Evolutionary conservation across 805 yeast genomes (phyloP), one percentile per base, ranked within the genome.

Genomic region (Kazachstania bromeliacearum): DNA sequence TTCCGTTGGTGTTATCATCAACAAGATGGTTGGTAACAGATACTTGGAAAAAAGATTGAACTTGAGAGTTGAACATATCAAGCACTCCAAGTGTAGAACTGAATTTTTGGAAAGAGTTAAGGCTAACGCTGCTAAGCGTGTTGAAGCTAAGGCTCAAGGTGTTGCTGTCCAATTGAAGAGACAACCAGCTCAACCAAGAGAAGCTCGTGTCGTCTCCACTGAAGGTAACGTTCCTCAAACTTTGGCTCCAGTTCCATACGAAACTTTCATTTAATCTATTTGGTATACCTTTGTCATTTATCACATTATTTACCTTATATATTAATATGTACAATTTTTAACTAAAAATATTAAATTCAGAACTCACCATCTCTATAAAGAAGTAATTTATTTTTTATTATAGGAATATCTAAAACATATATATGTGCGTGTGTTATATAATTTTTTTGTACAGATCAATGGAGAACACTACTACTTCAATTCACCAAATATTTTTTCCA

Each of bases 71-170:
- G 98, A 92, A 79, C 98, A 92, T 76, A 75, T 92, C 66, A 88
- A 87, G 77, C 98, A 92, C 85, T 92, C 98, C 66, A 89, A 89
- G 76, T 92, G 97, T 80, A 89, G 98, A 77, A 84, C 84, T 70
- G 97, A 92, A 75, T 92, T 92, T 74, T 79, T 92, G 72, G 82
- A 84, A 81, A 87, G 98, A 78, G 98, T 92, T 64, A 89, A 88
- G 79, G 67, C 79, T 65, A 92, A 89, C 74, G 96, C 95, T 68
- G 92, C 85, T 59, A 77, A 76, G 76, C 82, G 79, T 75, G 70
- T 68, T 59, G 97, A 83, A 71, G 98, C 97, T 59, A 88, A 87
- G 79, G 88, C 82, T 55, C 72, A 80, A 67, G 97, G 97, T 69
- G 80, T 77, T 66, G 70, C 83, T 58, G 89, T 84, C 52, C 75